Evolutionary conservation across 345 rosid species (phyloP).

Genomic region (Dimocarpus longan): DNA sequence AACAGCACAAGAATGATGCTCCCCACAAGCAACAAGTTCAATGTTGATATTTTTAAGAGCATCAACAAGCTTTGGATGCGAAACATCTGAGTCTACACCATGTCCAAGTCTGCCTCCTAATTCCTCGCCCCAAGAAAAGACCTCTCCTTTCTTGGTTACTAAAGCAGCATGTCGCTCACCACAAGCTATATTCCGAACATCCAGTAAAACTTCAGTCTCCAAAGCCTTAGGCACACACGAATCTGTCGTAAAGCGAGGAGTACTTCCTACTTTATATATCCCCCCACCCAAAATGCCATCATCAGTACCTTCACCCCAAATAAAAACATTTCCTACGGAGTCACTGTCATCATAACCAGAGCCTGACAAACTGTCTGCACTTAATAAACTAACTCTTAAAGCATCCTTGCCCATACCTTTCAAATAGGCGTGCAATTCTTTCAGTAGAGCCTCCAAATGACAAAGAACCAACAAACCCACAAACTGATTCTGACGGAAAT

Average conservation of each 20-base stretch:
- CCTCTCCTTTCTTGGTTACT: not conserved
- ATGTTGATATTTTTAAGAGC: not conserved
- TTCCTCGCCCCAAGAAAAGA: not conserved
- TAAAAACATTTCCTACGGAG: conserved; percentile 12
- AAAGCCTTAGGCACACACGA: not conserved
- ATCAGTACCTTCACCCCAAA: conserved; percentile 9
- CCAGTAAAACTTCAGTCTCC: not conserved
- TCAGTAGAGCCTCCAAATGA: too few relatives aligned
- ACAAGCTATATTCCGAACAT: not conserved
- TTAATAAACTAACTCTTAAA: conserved; percentile 1
- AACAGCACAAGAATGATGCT: conserved; percentile 15
- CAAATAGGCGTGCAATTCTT: too few relatives aligned
- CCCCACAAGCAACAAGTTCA: conserved; percentile 3
- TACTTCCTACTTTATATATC: conserved; percentile 11
- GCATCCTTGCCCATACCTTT: too few relatives aligned
- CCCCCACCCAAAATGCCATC: not conserved
- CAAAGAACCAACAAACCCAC: too few relatives aligned
- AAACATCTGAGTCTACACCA: not conserved
- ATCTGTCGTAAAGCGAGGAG: not conserved
- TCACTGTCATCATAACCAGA: conserved; percentile 14
- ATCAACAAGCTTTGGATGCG: not conserved
- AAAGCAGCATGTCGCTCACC: not conserved
- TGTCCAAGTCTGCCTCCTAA: not conserved
- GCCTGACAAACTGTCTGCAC: conserved; percentile 10
- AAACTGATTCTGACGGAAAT: too few relatives aligned